These are phyloP conservation scores for Blastobotrys aristatus DNA, from an alignment of 1,139 yeast species.

Conservation along the genomic window DNA sequence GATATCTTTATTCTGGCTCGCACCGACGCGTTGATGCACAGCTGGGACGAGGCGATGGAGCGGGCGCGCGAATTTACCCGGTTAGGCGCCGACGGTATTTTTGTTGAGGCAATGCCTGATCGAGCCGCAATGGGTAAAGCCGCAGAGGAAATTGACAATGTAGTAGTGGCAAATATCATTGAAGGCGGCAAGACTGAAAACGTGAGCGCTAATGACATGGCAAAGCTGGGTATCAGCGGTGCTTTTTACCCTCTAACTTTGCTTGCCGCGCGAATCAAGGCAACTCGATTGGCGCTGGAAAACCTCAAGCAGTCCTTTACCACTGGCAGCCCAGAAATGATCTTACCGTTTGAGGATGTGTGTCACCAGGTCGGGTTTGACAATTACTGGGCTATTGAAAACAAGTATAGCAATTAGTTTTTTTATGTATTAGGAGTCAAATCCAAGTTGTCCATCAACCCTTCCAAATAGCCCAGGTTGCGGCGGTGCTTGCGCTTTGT, in stretches of 20 bases:
- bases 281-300: constrained; percentile 15
- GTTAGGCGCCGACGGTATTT: constrained; percentile 18
- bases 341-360: constrained; percentile 17
- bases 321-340: constrained; percentile 16
- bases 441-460: too few relatives aligned
- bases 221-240: constrained; percentile 15
- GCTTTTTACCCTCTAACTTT: constrained; percentile 18
- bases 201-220: constrained; percentile 15
- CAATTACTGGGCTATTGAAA: constrained; percentile 14
- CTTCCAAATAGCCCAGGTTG: too few relatives aligned
- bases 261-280: constrained; percentile 16
- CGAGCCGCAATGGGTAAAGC: constrained; percentile 15
- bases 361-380: constrained; percentile 18
- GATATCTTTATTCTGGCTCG: constrained; percentile 19
- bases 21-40: constrained; percentile 16
- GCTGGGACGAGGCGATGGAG: constrained; percentile 17
- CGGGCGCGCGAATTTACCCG: constrained; percentile 16
- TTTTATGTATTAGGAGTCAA: too few relatives aligned
- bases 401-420: constrained; percentile 7
- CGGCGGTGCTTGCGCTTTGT: too few relatives aligned
- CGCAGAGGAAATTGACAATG: constrained; percentile 14
- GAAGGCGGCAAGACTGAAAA: constrained; percentile 20
- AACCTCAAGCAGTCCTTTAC: constrained; percentile 14
- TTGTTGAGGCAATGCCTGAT: constrained; percentile 19
- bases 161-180: constrained; percentile 18